Conservation (phyloP, 176 grass and related monocot genomes). For the Elymus sibiricus region DNA sequence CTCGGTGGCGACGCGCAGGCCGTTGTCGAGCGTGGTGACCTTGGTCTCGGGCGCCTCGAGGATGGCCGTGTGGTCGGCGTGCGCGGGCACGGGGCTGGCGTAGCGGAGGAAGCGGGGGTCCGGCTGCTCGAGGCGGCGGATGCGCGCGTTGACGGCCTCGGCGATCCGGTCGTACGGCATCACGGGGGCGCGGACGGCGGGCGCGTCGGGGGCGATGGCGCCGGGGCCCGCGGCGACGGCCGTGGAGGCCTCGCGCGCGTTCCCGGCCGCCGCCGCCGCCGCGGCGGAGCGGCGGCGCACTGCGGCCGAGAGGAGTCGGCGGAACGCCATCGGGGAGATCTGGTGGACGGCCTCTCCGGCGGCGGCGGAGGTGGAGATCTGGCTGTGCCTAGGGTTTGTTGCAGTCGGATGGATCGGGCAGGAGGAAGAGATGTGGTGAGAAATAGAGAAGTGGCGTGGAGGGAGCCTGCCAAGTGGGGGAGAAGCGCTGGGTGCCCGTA, state of each 20-base stretch:
- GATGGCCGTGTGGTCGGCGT: slow-evolving; percentile 72
- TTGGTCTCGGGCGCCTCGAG: slow-evolving; percentile 78
- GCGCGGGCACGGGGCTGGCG: slow-evolving; percentile 67
- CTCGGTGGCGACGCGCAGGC: slow-evolving; percentile 90
- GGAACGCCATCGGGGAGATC: slow-evolving; percentile 44
- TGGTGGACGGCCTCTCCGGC: slow-evolving; percentile 32
- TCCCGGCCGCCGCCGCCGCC: slow-evolving; percentile 19
- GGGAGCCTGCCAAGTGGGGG: slow-evolving; percentile 15
- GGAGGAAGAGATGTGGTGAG: not conserved
- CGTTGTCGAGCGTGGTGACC: slow-evolving; percentile 80
- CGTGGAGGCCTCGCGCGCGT: slow-evolving; percentile 62
- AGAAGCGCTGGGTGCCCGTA: slow-evolving; percentile 19
- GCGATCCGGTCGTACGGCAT: slow-evolving; percentile 76
- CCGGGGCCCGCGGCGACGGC: slow-evolving; percentile 42
- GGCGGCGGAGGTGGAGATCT: slow-evolving; percentile 40
- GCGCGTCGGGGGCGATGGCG: slow-evolving; percentile 43
- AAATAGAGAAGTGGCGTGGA: slow-evolving; percentile 24
- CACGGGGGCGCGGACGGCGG: slow-evolving; percentile 42
- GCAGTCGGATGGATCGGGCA: slow-evolving; percentile 13
- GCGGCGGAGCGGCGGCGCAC: slow-evolving; percentile 32
- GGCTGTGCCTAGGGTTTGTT: slow-evolving; percentile 43
- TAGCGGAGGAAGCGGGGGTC: slow-evolving; percentile 96
- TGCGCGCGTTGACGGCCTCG: slow-evolving; percentile 53
- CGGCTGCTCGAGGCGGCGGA: slow-evolving; percentile 75
- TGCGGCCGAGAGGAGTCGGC: slow-evolving; percentile 35